These are phyloP conservation scores for Malus sieversii DNA, from an alignment of 306 rosid species.

Conservation along the genomic window DNA sequence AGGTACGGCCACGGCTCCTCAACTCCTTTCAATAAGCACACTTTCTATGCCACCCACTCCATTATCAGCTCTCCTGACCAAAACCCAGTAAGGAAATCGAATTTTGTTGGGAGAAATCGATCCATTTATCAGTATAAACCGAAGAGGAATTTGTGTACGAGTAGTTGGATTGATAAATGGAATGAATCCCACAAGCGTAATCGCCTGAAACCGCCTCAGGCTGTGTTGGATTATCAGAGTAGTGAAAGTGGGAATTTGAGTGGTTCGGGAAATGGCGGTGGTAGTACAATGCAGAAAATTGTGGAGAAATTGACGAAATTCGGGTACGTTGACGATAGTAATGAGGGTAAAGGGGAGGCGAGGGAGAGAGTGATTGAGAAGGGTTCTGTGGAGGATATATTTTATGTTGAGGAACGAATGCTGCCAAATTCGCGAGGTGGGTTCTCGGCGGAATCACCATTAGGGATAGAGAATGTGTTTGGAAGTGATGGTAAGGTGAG, in stretches of 20 bases:
- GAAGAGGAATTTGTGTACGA: conserved; percentile 18
- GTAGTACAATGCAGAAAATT: conserved; percentile 82
- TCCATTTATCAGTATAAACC: conserved; percentile 16
- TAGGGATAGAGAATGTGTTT: conserved; percentile 52
- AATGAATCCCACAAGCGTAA: conserved; percentile 26
- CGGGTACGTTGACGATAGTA: conserved; percentile 51
- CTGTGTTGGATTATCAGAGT: conserved; percentile 41
- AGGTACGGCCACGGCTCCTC: conserved; percentile 39
- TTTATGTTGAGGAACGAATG: conserved; percentile 76
- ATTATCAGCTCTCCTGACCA: conserved; percentile 7
- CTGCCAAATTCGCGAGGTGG: conserved; percentile 82
- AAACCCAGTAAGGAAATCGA: conserved; percentile 25
- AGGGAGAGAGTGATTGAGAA: conserved; percentile 51
- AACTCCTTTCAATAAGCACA: conserved; percentile 19
- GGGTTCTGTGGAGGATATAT: conserved; percentile 91
- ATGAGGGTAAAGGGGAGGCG: conserved; percentile 23
- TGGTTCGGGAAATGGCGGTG: conserved; percentile 22
- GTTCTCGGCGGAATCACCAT: conserved; percentile 57
- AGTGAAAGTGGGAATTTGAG: conserved; percentile 40
- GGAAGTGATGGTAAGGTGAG: conserved; percentile 64
- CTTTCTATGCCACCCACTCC: conserved; percentile 14
- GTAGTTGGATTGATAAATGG: conserved; percentile 68
- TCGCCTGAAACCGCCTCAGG: conserved; percentile 46
- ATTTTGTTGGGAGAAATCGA: conserved; percentile 11
- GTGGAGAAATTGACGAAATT: conserved; percentile 76